phyloP scores from a whole-genome alignment of 2,329 filamentous ascomycete species.

The Fusarium sp. region DNA sequence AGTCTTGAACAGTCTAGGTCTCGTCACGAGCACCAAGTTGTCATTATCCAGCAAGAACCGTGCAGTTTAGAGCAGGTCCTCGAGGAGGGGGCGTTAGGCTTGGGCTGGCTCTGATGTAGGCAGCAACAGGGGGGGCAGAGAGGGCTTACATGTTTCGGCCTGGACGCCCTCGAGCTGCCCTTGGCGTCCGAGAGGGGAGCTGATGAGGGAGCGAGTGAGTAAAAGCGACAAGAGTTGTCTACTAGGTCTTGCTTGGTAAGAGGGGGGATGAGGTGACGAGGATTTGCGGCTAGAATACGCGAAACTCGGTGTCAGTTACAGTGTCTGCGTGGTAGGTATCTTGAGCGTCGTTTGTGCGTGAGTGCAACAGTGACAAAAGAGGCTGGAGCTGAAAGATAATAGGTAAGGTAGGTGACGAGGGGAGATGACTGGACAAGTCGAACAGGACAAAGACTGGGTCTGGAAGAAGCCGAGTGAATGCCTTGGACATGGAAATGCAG shows the following conservation, averaged over 20 bases:
- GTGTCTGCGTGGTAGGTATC: constrained; percentile 27
- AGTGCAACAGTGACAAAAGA: constrained; percentile 32
- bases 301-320: constrained; percentile 38
- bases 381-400: constrained; percentile 18
- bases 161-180: constrained; percentile 39
- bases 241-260: constrained; percentile 10
- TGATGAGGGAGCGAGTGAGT: constrained; percentile 19
- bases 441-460: constrained; percentile 26
- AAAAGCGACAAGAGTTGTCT: constrained; percentile 13
- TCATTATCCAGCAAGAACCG: constrained; percentile 2
- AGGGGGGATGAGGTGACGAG: constrained; percentile 16
- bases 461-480: constrained; percentile 22
- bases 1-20: constrained; percentile 8
- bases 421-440: constrained; percentile 16
- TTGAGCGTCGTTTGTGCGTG: constrained; percentile 31
- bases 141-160: constrained; percentile 50
- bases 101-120: constrained; percentile 10
- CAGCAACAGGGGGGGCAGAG: constrained; percentile 13
- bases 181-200: constrained; percentile 32
- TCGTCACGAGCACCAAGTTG: constrained; percentile 1
- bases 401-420: constrained; percentile 20
- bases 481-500: constrained; percentile 22
- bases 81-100: constrained; percentile 1
- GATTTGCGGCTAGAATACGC: constrained; percentile 39
- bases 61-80: constrained; percentile 8